Base-by-base conservation (phyloP, 768 basidiomycete genomes). In the Boletus huronensis region DNA sequence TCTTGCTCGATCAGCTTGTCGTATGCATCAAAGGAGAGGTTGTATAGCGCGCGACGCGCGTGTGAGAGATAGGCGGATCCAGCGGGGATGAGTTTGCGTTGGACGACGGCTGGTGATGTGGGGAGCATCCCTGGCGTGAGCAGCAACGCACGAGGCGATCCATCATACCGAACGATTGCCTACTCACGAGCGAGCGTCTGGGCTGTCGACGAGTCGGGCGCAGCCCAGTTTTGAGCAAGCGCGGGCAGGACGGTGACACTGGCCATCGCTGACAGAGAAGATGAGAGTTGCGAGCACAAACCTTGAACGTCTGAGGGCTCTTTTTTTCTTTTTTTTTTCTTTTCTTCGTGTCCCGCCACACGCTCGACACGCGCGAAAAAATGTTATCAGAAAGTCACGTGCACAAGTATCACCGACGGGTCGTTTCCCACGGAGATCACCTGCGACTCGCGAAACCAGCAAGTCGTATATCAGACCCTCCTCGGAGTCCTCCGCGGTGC, bases 1-100 rank as follows among this genome's bases (percentile, higher is more conserved):
- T 82, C 79, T 57, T 81, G 77, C 62, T 78, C 76, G 44, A 82
- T 70, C 65, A 81, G 79, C 63, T 79, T 79, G 74, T 98, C 94
- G 61, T 94, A 81, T 50, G 91, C 84, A 47, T 85, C 85, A 68
- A 97, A 95, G 1, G 92, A 82, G 58, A 90, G 80, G 50, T 85
- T 79, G 62, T 94, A 80, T 16, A 90, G 70, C 2, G 85, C 77
- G 41, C 96, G 82, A 49, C 84, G 84, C 26, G 92, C 84, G 58
- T 94, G 85, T 38, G 84, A 85, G 52, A 94, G 80, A 73, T 90
- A 97, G 3, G 93, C 92, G 23, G 87, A 83, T 28, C 97, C 97
- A 29, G 88, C 90, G 25, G 94, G 90, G 49, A 96, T 82, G 43
- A 98, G 73, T 60, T 69, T 78, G 35, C 80, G 74, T 43, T 75